A percentile compares a stretch with the other conserved stretches of the same genome.
Conservation (phyloP, 805 yeast genomes). For the Candida sanyiensis region DNA sequence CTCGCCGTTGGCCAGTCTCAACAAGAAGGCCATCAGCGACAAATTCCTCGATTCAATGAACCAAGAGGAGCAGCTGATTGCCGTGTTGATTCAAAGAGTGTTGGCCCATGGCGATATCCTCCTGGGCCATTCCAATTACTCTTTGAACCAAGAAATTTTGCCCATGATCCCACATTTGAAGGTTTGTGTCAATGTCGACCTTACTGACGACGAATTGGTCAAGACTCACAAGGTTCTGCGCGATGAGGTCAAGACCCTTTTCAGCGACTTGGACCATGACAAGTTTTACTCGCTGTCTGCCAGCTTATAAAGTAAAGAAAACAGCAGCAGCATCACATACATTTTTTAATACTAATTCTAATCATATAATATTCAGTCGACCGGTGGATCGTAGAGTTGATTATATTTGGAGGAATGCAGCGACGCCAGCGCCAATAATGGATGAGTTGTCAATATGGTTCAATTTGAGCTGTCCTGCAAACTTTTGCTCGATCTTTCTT, state of each 20-base stretch:
- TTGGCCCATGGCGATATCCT: constrained; percentile 46
- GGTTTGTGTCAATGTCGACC: constrained; percentile 42
- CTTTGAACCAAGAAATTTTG: constrained; percentile 67
- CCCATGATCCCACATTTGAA: constrained; percentile 61
- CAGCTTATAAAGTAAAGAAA: too few relatives aligned
- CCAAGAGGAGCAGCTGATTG: constrained; percentile 56
- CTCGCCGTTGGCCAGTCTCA: constrained; percentile 22
- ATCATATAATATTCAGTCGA: too few relatives aligned
- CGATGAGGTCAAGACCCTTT: constrained; percentile 22
- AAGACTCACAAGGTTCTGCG: constrained; percentile 37
- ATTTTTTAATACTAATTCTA: too few relatives aligned
- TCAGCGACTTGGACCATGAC: constrained; percentile 12
- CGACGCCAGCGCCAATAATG: constrained; percentile 49
- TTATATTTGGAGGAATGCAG: constrained; percentile 37
- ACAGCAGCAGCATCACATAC: too few relatives aligned
- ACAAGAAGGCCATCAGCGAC: constrained; percentile 29
- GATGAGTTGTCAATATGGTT: constrained; percentile 40
- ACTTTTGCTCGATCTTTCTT: constrained; percentile 24
- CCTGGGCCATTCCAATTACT: constrained; percentile 56
- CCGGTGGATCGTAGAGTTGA: too few relatives aligned
- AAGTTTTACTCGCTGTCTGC: constrained; percentile 5
- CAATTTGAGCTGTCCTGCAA: constrained; percentile 32
- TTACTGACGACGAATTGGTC: constrained; percentile 40
- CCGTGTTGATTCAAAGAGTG: constrained; percentile 54
- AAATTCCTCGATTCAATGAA: constrained; percentile 32